These are phyloP conservation scores for Phytopythium kandeliae DNA, from an alignment of 352 stramenopile genomes.

Conservation along the genomic window DNA sequence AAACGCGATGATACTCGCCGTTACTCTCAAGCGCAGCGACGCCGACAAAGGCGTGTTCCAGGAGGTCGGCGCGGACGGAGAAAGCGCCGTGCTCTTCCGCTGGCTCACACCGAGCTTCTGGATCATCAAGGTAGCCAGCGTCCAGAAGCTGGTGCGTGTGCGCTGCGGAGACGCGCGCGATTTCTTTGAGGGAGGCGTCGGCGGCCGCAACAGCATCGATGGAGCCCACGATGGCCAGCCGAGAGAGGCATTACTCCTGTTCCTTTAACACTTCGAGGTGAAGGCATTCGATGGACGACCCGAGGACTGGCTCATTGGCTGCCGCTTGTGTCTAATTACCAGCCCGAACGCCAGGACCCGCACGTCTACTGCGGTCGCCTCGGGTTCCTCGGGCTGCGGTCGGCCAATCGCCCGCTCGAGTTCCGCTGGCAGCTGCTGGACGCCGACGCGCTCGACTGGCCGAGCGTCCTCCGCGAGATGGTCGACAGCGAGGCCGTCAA, in stretches of 20 bases:
- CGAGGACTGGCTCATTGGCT: no score
- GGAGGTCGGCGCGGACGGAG: slow-evolving; percentile 8
- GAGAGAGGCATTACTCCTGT: slow-evolving; percentile 35
- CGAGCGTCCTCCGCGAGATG: not conserved
- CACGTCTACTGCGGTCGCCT: slow-evolving; percentile 68
- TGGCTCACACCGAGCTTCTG: slow-evolving; percentile 45
- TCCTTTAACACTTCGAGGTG: slow-evolving; percentile 45
- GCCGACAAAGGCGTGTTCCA: slow-evolving; percentile 48
- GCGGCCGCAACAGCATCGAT: slow-evolving; percentile 8
- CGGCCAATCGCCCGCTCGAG: slow-evolving; percentile 29
- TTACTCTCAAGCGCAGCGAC: slow-evolving; percentile 31
- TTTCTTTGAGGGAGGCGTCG: slow-evolving; percentile 24
- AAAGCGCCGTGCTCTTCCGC: slow-evolving; percentile 33
- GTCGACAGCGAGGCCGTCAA: no score
- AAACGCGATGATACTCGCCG: slow-evolving; percentile 51
- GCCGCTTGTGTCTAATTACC: not conserved
- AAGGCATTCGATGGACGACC: no score
- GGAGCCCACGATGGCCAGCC: not conserved
- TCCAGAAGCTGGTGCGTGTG: slow-evolving; percentile 21
- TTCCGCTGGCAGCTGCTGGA: slow-evolving; percentile 70
- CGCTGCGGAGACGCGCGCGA: slow-evolving; percentile 24
- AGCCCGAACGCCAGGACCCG: slow-evolving; percentile 13
- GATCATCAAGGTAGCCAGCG: slow-evolving; percentile 19
- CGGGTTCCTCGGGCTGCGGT: slow-evolving; percentile 37
- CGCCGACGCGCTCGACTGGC: slow-evolving; percentile 17